Base-by-base conservation (phyloP, 208 protist species). In the Trypanosoma scelopori region DNA sequence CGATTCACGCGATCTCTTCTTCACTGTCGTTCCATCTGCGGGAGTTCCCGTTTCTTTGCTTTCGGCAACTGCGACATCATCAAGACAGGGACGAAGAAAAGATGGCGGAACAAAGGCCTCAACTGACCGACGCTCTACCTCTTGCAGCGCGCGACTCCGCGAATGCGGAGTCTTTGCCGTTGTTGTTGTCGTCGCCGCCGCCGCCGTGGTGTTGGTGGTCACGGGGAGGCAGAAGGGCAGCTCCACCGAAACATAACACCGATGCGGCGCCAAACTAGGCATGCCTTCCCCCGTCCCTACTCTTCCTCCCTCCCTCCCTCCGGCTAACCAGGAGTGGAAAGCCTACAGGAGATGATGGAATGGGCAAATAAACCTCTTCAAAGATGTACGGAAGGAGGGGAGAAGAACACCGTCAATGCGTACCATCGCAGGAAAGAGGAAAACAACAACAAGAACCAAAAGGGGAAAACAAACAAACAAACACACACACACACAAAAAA, bases 231-330 rank as follows among this genome's bases (percentile, higher is more conserved):
- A 67, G 52, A 94, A 94, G 32, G 88, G 88, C 28, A 94, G 74
- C 61, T 94, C 88, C 13, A 92, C 71, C 1, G 76, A 73, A 23
- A 88, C 71, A 64, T 82, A 92, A 58, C 72, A 63, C 28, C 85
- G 80, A 64, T 83, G 76, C 22, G 64, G 60, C 13, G 41, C 50
- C 16, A 73, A 28, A 13, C 28, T 53, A 12, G 68, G 13, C 68
- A 73, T 73, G 7, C 5, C 13, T 6, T 28, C 48, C 58, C 28
- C 5, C 3, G 7, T 18, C 23, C 50, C 3, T 15, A 15, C 23
- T 6, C 20, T 55, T 27, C 41, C 42, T 27, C 35, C 39, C 23
- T 46, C 20, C 23, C 35, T 18, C 23, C 27, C 20, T 25, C 37
- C 37, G 39, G 52, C 3, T 28, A 59, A 52, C n/a, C n/a, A n/a